Evolutionary conservation across 108 stramenopile species (phyloP), one percentile per base, ranked within the genome.

Genomic region (Skeletonema tropicum): DNA sequence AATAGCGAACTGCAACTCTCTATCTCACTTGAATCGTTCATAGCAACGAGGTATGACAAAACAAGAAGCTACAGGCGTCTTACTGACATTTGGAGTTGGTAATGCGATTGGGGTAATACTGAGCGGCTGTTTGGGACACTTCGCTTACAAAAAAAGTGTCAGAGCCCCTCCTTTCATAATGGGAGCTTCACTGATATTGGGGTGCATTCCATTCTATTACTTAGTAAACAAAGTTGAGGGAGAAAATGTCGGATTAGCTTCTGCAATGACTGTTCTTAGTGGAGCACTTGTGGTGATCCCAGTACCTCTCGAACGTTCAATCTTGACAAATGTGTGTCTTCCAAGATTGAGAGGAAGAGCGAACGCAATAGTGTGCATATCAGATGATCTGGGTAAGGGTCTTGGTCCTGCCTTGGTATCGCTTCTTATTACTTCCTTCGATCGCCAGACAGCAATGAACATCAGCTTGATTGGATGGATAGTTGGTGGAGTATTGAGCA

Each of bases 341-440:
- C 87, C 87, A 14, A 66, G 80, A 39, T 48, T 58, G 1, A 25
- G 87, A 42, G 87, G 85, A 46, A 11, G 83, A 46, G 80, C 87
- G 1, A 78, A 82, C 74, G 64, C 85, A 52, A 52, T 85, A 4
- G 76, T 85, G 4, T 68, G 60, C 6, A 84, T 86, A 23, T 60
- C 77, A n/a, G 87, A 88, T 60, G 87, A 88, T 48, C 71, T 88
- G 25, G 87, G 87, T 3, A 88, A 88, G 39, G 87, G 87, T 13
- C 62, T 83, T 19, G 87, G 87, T 2, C 87, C 87, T 39, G 73
- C 73, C 5, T 63, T 83, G 60, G 70, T 83, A 23, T 83, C 85
- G 12, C 29, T 72, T 25, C 68, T 86, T 5, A 82, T 86, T 25
- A 42, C 68, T 11, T 67, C 83, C 36, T 76, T 80, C n/a, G 79